These are phyloP conservation scores for Scortechinia acanthostroma DNA, from an alignment of 2,329 filamentous ascomycete genomes.

Conservation along the genomic window DNA sequence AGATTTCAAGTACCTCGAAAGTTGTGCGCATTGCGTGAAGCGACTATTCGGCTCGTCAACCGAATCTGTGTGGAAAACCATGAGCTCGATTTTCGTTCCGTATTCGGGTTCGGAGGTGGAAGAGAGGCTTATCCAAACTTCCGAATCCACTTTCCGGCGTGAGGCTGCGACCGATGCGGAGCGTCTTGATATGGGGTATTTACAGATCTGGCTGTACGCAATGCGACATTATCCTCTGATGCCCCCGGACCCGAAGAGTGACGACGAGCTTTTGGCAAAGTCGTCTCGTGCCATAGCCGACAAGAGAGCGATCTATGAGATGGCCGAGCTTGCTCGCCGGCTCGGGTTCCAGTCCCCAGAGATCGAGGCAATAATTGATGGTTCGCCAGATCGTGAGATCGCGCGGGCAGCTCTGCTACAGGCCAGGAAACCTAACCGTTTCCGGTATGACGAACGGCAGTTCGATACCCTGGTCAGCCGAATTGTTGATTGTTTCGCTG, in stretches of 20 bases:
- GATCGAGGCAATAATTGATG: slow-evolving; percentile 7
- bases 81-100: neutral
- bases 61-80: slow-evolving; percentile 1
- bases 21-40: slow-evolving; percentile 7
- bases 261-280: neutral
- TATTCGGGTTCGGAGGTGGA: neutral
- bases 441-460: slow-evolving; percentile 8
- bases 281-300: neutral
- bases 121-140: neutral
- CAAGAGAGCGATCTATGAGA: slow-evolving; percentile 4
- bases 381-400: slow-evolving; percentile 8
- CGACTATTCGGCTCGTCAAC: slow-evolving; percentile 3
- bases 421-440: slow-evolving; percentile 10
- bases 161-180: neutral
- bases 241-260: neutral
- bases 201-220: neutral
- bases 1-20: slow-evolving; percentile 6
- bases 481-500: slow-evolving; percentile 10
- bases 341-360: slow-evolving; percentile 10
- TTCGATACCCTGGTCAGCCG: slow-evolving; percentile 9
- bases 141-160: neutral
- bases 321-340: slow-evolving; percentile 10
- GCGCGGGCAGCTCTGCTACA: slow-evolving; percentile 9
- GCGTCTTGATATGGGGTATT: slow-evolving; percentile 1
- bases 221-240: neutral